These are phyloP conservation scores for Pseudogymnoascus sp. DNA, from an alignment of 2,329 filamentous ascomycete genomes.

Conservation along the genomic window DNA sequence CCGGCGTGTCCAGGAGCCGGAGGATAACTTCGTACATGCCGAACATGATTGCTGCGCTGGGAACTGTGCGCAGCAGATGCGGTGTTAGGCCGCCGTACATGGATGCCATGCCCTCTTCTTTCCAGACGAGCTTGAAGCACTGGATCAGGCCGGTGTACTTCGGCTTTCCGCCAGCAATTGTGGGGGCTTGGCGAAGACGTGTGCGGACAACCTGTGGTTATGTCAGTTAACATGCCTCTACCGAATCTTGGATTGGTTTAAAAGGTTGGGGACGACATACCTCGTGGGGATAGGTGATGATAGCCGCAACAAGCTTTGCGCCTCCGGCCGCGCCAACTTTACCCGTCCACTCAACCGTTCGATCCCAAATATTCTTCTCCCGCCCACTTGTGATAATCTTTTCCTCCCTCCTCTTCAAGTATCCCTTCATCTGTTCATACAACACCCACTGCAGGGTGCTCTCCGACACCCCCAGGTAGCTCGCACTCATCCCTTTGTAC, in stretches of 20 bases:
- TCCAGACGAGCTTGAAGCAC: constrained; percentile 80
- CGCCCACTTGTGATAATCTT: constrained; percentile 48
- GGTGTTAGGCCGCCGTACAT: constrained; percentile 88
- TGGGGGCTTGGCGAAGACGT: constrained; percentile 75
- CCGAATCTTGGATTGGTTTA: neutral
- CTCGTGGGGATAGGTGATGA: constrained; percentile 88
- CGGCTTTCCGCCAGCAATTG: constrained; percentile 51
- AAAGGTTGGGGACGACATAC: constrained; percentile 35
- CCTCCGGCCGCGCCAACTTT: constrained; percentile 70
- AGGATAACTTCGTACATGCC: constrained; percentile 56
- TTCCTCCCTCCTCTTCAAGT: constrained; percentile 56
- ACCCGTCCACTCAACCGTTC: constrained; percentile 67
- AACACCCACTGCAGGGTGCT: constrained; percentile 88
- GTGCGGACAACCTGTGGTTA: constrained; percentile 62
- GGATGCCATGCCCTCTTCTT: constrained; percentile 76
- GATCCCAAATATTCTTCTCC: constrained; percentile 61
- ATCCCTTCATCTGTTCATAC: constrained; percentile 84
- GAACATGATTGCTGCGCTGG: constrained; percentile 93
- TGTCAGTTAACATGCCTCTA: constrained; percentile 9
- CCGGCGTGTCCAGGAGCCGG: constrained; percentile 26
- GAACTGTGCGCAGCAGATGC: constrained; percentile 83
- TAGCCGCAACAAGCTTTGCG: constrained; percentile 76
- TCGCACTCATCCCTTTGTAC: constrained; percentile 85
- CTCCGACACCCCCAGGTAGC: constrained; percentile 84
- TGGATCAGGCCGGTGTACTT: constrained; percentile 87